A percentile compares a stretch with the other conserved stretches of the same genome.
Evolutionary conservation across 768 basidiomycete genomes (phyloP).

Genomic region (Neoboletus brunneissimus): DNA sequence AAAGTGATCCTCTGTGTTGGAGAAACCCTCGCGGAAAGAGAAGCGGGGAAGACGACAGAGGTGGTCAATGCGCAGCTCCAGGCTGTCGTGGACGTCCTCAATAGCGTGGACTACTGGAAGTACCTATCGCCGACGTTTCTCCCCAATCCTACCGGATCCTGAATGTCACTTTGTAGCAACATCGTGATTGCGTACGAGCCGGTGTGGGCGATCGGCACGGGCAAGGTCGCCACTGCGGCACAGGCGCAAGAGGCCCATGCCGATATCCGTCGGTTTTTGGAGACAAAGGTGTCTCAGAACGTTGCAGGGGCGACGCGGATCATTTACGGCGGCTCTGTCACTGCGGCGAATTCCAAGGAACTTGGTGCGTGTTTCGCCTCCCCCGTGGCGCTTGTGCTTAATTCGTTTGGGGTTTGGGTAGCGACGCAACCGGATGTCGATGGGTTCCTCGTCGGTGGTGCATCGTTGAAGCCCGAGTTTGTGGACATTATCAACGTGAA

Average conservation of each 20-base stretch:
- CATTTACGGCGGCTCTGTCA: conserved; percentile 96
- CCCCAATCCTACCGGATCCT: not conserved
- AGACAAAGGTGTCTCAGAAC: conserved; percentile 55
- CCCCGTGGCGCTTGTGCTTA: not conserved
- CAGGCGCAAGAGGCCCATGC: conserved; percentile 93
- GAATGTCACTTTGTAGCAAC: conserved; percentile 45
- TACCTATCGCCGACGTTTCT: conserved; percentile 34
- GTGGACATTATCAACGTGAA: conserved; percentile 83
- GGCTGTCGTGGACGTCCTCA: conserved; percentile 62
- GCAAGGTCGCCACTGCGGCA: conserved; percentile 87
- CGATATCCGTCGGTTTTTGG: conserved; percentile 75
- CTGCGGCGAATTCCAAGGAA: conserved; percentile 82
- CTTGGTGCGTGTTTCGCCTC: conserved; percentile 56
- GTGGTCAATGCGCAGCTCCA: conserved; percentile 83
- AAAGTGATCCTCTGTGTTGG: conserved; percentile 95
- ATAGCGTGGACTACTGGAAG: conserved; percentile 72
- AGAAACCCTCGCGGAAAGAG: conserved; percentile 88
- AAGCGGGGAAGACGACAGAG: conserved; percentile 67
- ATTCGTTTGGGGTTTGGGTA: conserved; percentile 27
- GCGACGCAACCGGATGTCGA: conserved; percentile 82
- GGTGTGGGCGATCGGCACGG: conserved; percentile 99
- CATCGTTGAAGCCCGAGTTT: conserved; percentile 97
- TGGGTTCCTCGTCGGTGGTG: conserved; percentile 97
- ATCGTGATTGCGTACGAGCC: conserved; percentile 96
- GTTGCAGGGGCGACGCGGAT: conserved; percentile 78